These are phyloP conservation scores for Lentinula guzmanii DNA, from an alignment of 768 basidiomycete genomes.

Conservation along the genomic window DNA sequence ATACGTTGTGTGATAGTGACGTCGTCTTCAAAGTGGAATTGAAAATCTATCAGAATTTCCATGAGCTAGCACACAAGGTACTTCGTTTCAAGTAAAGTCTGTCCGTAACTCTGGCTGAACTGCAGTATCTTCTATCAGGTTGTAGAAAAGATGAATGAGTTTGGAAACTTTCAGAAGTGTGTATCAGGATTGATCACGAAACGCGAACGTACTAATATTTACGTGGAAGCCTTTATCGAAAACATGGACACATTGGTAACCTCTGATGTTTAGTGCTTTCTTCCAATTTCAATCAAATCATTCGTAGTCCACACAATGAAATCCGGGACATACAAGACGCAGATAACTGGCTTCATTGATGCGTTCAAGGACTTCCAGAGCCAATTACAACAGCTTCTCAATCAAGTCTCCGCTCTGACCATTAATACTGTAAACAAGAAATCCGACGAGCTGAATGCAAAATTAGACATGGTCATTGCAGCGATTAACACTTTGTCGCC, in stretches of 20 bases:
- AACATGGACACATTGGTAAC: constrained; percentile 8
- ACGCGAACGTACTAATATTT: too few relatives aligned
- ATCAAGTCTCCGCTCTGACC: constrained; percentile 4
- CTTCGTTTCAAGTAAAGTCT: neutral
- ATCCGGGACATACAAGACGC: constrained; percentile 5
- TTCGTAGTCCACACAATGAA: constrained; percentile 1
- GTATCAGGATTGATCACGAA: neutral
- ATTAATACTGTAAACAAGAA: constrained; percentile 5
- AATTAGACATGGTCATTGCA: neutral
- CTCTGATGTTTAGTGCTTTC: neutral
- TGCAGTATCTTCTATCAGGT: neutral
- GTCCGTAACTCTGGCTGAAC: neutral
- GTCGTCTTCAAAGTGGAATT: constrained; percentile 1
- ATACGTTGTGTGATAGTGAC: constrained; percentile 7
- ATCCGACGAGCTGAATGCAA: neutral
- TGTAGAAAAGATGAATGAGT: constrained; percentile 6
- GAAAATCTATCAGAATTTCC: neutral
- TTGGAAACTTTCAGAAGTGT: constrained; percentile 9
- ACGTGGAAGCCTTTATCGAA: constrained; percentile 4
- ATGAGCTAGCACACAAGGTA: constrained; percentile 1
- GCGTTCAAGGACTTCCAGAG: constrained; percentile 7
- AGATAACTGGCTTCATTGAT: constrained; percentile 6
- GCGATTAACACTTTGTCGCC: neutral
- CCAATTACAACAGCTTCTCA: constrained; percentile 7
- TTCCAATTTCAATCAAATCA: neutral